Evolutionary conservation across 192 early-diverging fungal genomes (phyloP).

Genomic region (Spizellomyces sp.): DNA sequence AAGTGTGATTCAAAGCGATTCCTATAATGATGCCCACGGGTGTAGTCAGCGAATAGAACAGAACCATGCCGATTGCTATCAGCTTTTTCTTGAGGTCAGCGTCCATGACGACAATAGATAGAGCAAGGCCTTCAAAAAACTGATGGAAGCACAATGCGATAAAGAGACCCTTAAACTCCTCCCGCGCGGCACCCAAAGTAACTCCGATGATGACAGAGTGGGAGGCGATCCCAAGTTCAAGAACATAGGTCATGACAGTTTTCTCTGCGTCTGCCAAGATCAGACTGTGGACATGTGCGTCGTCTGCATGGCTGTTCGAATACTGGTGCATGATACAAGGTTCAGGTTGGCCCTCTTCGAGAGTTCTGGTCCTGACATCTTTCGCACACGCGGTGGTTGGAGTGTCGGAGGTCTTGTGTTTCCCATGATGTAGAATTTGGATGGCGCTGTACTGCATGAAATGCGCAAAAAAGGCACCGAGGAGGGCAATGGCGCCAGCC

Average conservation of each 20-base stretch:
- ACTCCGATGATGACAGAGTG: slow-evolving; percentile 58
- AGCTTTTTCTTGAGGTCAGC: not conserved
- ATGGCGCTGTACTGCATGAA: slow-evolving; percentile 30
- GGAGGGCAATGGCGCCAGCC: slow-evolving; percentile 34
- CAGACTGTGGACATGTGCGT: slow-evolving; percentile 12
- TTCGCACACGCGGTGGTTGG: too few relatives aligned
- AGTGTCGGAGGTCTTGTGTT: too few relatives aligned
- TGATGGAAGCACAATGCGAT: slow-evolving; percentile 54
- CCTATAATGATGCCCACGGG: slow-evolving; percentile 82
- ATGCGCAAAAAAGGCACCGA: slow-evolving; percentile 27
- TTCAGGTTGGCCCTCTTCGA: not conserved
- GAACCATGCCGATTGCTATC: slow-evolving; percentile 1
- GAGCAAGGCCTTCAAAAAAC: slow-evolving; percentile 47
- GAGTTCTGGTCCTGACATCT: too few relatives aligned
- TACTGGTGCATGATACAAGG: slow-evolving; percentile 1
- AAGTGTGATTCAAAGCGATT: slow-evolving; percentile 59
- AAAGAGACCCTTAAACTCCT: slow-evolving; percentile 39
- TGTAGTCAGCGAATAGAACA: slow-evolving; percentile 67
- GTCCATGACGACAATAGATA: slow-evolving; percentile 36
- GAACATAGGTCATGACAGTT: slow-evolving; percentile 28
- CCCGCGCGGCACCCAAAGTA: slow-evolving; percentile 39
- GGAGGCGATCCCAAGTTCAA: slow-evolving; percentile 50
- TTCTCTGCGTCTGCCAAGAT: slow-evolving; percentile 17
- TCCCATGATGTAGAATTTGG: not conserved
- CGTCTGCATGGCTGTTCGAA: not conserved